A percentile compares a stretch with the other conserved stretches of the same genome.
These are phyloP conservation scores for Penicillium tannophilum DNA, from an alignment of 495 filamentous ascomycete genomes.

Conservation along the genomic window DNA sequence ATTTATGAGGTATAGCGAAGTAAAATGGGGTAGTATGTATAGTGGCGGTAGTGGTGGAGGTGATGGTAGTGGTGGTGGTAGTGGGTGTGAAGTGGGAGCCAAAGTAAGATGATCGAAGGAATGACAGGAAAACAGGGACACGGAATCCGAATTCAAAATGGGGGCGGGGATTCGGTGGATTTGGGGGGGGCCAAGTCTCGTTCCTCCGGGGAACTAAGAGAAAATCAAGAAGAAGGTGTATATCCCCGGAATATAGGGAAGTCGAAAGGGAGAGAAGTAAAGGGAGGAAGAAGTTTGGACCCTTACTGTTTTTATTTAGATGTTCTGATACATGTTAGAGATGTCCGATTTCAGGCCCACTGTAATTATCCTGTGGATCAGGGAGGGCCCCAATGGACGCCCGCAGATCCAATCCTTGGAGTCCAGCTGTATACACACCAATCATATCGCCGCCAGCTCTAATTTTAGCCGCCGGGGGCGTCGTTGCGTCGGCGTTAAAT, in stretches of 20 bases:
- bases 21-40: neutral
- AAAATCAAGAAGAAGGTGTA: slow-evolving; percentile 31
- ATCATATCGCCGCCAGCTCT: slow-evolving; percentile 34
- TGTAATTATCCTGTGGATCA: slow-evolving; percentile 15
- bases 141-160: neutral
- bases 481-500: slow-evolving; percentile 43
- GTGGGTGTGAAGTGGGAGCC: neutral
- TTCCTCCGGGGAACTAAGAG: slow-evolving; percentile 3
- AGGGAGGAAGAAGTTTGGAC: slow-evolving; percentile 27
- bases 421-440: neutral
- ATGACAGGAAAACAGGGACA: slow-evolving; percentile 1
- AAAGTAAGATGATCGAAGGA: neutral
- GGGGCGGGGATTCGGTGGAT: neutral
- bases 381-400: neutral
- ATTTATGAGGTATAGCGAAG: slow-evolving; percentile 6
- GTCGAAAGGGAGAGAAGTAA: slow-evolving; percentile 23
- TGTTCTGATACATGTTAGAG: slow-evolving; percentile 24
- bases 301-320: slow-evolving; percentile 32
- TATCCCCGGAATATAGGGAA: slow-evolving; percentile 44
- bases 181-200: neutral
- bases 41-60: neutral
- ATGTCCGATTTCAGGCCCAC: slow-evolving; percentile 30
- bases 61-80: neutral
- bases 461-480: slow-evolving; percentile 47
- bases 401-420: slow-evolving; percentile 1